Base-by-base conservation (phyloP, 1,284 basidiomycete species). In the Heterobasidion occidentale region DNA sequence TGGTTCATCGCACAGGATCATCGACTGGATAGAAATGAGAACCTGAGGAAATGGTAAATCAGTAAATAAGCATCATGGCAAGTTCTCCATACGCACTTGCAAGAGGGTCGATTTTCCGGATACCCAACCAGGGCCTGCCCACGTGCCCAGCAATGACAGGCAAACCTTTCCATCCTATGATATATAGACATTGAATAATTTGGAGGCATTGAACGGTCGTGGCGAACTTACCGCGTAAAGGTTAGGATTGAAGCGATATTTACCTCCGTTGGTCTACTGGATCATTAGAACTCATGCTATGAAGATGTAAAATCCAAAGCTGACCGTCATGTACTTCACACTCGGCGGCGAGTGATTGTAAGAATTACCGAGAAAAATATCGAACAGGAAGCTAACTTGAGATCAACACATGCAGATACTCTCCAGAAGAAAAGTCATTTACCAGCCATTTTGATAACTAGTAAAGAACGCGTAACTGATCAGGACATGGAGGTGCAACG, bases 1-100 rank as follows among this genome's bases (percentile, higher is more conserved):
- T 6, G 92, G 92, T 63, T 94, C 92, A 11, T 94, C 90, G 60
- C 88, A 92, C 20, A 94, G 73, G 61, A 95, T 94, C 86, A 96
- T 90, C 7, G 90, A 91, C 72, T 95, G 93, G 48, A 95, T 94
- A n/a, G 92, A 94, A 48, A 96, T 88, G 47, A 93, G 76, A 35
- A 92, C 90, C 85, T 90, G 52, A 17, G 53, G 62, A 17, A 53
- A 62, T n/a, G 57, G 46, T 53, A 17, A 15, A 48, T 20, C 8
- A 56, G 53, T 34, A 34, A 60, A 47, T 42, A 52, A 33, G 34
- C 33, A 20, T 20, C 27, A 12, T 46, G 20, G 17, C 33, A 14
- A 17, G 14, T 34, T 12, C 27, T 20, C n/a, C 27, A 27, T 5
- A 27, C 55, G 7, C 42, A 84, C 89, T 74, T 92, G 90, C 5